Evolutionary conservation across 1,284 basidiomycete species (phyloP).

Genomic region (Malassezia cuniculi): DNA sequence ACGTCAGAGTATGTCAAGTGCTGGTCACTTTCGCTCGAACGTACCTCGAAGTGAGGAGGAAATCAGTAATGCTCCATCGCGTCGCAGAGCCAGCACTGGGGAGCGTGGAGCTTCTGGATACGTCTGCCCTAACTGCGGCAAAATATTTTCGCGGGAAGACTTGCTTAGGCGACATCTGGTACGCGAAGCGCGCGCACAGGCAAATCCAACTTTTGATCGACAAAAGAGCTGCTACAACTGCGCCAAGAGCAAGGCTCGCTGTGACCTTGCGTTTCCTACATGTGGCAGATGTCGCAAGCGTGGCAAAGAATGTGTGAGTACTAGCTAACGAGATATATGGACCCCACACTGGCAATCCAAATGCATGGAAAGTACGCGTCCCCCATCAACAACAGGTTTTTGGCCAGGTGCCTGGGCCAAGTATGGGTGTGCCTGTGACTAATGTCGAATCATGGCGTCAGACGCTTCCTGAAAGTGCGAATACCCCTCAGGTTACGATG

Average conservation of each 20-base stretch:
- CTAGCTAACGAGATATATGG: conserved; percentile 4
- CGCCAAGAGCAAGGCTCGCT: conserved; percentile 10
- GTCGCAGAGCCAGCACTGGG: too few relatives aligned
- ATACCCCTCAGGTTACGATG: too few relatives aligned
- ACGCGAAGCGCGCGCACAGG: conserved; percentile 7
- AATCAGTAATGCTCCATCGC: too few relatives aligned
- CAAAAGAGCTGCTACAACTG: conserved; percentile 15
- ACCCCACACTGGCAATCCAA: conserved; percentile 13
- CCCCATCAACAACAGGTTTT: too few relatives aligned
- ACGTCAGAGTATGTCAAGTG: too few relatives aligned
- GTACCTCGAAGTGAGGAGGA: too few relatives aligned
- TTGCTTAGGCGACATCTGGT: conserved; percentile 10
- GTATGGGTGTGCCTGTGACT: too few relatives aligned
- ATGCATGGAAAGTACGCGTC: conserved; percentile 8
- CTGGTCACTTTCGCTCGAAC: too few relatives aligned
- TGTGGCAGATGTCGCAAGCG: conserved; percentile 11
- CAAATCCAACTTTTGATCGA: conserved; percentile 4
- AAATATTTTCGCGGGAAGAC: conserved; percentile 14
- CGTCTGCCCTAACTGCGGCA: conserved; percentile 5
- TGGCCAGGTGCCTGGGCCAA: too few relatives aligned
- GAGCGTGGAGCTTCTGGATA: too few relatives aligned
- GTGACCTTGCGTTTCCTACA: conserved; percentile 8
- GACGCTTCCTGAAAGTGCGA: too few relatives aligned
- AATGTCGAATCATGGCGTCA: too few relatives aligned
- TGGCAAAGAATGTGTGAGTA: conserved; percentile 5